These are phyloP conservation scores for Neonectria magnoliae DNA, from an alignment of 2,329 filamentous ascomycete species.

Conservation along the genomic window DNA sequence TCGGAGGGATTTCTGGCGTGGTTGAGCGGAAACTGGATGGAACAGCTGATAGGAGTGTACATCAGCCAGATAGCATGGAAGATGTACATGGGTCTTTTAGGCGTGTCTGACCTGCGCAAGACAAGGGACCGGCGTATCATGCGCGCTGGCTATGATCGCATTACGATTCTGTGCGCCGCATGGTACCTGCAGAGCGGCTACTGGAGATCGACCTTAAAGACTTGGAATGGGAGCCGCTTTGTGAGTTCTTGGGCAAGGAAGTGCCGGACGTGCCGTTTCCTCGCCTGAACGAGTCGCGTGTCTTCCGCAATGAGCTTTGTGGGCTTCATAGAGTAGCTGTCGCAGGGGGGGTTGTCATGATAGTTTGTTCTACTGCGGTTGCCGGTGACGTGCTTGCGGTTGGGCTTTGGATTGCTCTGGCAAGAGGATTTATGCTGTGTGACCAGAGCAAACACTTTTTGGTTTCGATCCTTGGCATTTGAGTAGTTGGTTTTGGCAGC, in stretches of 20 bases:
- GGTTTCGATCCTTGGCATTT: not conserved
- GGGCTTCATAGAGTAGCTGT: not conserved
- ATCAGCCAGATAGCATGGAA: not conserved
- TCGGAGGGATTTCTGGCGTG: slow-evolving; percentile 12
- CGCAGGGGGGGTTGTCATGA: not conserved
- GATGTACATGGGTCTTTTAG: not conserved
- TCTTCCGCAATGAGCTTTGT: not conserved
- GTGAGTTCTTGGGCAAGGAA: slow-evolving; percentile 46
- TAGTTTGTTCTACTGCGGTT: not conserved
- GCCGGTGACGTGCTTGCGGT: not conserved
- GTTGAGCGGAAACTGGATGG: not conserved
- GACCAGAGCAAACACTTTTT: not conserved
- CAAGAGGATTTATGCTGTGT: not conserved
- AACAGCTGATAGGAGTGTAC: slow-evolving; percentile 2
- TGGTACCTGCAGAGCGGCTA: slow-evolving; percentile 36
- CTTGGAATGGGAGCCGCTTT: slow-evolving; percentile 48
- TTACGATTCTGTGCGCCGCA: slow-evolving; percentile 38
- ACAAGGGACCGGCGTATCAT: slow-evolving; percentile 11
- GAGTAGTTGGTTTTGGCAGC: too few species aligned
- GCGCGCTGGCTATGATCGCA: slow-evolving; percentile 38
- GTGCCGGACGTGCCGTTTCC: slow-evolving; percentile 44
- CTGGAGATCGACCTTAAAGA: slow-evolving; percentile 44
- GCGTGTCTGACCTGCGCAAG: slow-evolving; percentile 7
- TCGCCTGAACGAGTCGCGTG: slow-evolving; percentile 37
- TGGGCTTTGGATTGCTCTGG: not conserved